phyloP scores from a whole-genome alignment of 768 basidiomycete genomes.

The Tylopilus felleus region DNA sequence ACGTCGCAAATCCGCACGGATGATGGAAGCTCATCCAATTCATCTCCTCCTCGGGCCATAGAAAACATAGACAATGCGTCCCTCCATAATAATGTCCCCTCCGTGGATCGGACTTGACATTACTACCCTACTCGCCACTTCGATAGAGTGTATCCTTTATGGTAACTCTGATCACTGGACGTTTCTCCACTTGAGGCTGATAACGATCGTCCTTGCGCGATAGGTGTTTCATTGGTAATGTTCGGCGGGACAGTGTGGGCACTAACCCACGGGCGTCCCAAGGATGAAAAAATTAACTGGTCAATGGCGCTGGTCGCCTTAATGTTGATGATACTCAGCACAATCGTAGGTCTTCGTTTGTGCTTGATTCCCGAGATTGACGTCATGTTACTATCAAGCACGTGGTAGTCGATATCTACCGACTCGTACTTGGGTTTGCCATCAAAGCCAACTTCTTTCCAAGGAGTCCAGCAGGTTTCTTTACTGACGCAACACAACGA shows the following conservation, averaged over 20 bases:
- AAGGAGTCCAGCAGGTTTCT: slow-evolving; percentile 28
- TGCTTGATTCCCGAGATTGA: neutral
- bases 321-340: slow-evolving; percentile 22
- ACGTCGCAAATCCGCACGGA: neutral
- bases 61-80: neutral
- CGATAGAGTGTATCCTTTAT: slow-evolving; percentile 21
- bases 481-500: slow-evolving; percentile 25
- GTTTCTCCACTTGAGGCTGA: neutral
- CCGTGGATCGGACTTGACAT: slow-evolving; percentile 8
- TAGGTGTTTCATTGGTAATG: slow-evolving; percentile 22
- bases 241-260: slow-evolving; percentile 26
- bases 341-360: slow-evolving; percentile 6
- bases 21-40: neutral
- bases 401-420: slow-evolving; percentile 19
- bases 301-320: slow-evolving; percentile 23
- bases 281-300: slow-evolving; percentile 15
- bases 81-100: slow-evolving; percentile 1
- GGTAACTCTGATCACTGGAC: slow-evolving; percentile 5
- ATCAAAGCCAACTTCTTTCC: slow-evolving; percentile 14
- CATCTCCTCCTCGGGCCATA: neutral
- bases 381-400: slow-evolving; percentile 15
- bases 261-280: slow-evolving; percentile 14
- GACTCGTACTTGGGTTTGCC: slow-evolving; percentile 28
- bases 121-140: slow-evolving; percentile 16
- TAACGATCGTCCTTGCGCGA: neutral